Conservation (phyloP, 1,139 yeast genomes). For the Protomyces lactucae-debilis region DNA sequence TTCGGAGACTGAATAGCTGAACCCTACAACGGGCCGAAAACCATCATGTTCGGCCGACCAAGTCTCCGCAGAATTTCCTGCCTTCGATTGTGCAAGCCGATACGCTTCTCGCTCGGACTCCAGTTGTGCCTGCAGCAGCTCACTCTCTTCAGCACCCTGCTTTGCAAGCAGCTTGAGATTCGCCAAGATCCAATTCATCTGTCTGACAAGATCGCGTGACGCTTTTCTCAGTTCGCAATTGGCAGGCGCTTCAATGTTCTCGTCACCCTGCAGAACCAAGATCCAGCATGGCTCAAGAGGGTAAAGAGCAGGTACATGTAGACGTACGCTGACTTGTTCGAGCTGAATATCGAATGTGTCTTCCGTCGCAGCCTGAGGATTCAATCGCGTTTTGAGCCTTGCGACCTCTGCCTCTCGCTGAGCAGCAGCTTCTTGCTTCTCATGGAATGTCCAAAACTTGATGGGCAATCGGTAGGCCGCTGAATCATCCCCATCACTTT, state of each 20-base stretch:
- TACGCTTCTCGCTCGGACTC: background rate
- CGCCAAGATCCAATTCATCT: constrained; percentile 16
- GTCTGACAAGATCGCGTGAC: constrained; percentile 7
- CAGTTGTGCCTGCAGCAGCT: background rate
- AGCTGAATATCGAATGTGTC: constrained; percentile 11
- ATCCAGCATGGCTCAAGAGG: constrained; percentile 17
- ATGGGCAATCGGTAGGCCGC: background rate
- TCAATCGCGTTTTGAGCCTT: background rate
- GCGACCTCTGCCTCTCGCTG: background rate
- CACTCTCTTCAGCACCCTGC: background rate
- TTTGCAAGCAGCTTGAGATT: background rate
- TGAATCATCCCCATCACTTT: background rate
- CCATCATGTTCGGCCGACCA: constrained; percentile 3
- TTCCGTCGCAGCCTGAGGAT: background rate
- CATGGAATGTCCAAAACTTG: background rate
- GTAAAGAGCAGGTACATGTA: constrained; percentile 10
- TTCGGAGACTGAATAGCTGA: constrained; percentile 4
- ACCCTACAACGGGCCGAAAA: background rate
- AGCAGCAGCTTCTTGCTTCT: background rate
- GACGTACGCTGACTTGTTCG: background rate
- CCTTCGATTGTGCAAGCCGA: background rate
- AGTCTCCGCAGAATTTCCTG: background rate
- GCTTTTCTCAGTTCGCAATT: background rate
- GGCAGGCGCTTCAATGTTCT: constrained; percentile 9
- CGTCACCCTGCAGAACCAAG: constrained; percentile 10